Evolutionary conservation across 2,329 filamentous ascomycete species (phyloP), one percentile per base, ranked within the genome.

Genomic region (Cladosporium sp.): DNA sequence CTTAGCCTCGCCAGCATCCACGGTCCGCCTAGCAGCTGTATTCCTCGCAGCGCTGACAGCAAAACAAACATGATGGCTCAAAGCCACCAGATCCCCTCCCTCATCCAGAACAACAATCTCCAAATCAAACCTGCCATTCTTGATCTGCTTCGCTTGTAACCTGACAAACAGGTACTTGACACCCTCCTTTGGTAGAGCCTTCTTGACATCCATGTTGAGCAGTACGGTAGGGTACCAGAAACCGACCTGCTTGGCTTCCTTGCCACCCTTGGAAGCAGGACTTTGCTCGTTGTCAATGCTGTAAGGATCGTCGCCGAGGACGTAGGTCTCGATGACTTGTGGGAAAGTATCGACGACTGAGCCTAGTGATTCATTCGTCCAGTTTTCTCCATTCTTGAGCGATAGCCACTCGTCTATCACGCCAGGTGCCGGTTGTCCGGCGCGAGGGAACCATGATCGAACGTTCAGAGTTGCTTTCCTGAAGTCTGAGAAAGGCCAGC

Each of bases 161-260:
- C 88, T 79, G 40, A 86, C 77, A 66, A 87, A 87, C 55, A 95
- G 69, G 86, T 88, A 94, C 70, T 90, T 85, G 1, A 84, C 84
- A 0, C 90, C 89, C 42, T 83, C 82, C 3, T 76, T 74, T 0
- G 89, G 88, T 45, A 95, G 70, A 6, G 80, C 72, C 70, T 88
- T 89, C 77, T 93, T 94, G 39, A 92, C 77, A 62, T 95, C 90
- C 20, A 95, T 67, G 69, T 89, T 91, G 69, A 94, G 74, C 17
- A 86, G 76, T 1, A 95, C 73, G 0, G 90, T 95, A 0, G 89
- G 89, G 70, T 90, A 91, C 89, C 88, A 92, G 65, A 84, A 85
- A 19, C 69, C 71, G 55, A 74, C 69, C 22, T 51, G 34, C 61
- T 52, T 42, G 66, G 51, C 39, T 70, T 59, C 45, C 68, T 60